These are phyloP conservation scores for Coemansia sp. DNA, from an alignment of 192 early-diverging fungal genomes.

Conservation along the genomic window DNA sequence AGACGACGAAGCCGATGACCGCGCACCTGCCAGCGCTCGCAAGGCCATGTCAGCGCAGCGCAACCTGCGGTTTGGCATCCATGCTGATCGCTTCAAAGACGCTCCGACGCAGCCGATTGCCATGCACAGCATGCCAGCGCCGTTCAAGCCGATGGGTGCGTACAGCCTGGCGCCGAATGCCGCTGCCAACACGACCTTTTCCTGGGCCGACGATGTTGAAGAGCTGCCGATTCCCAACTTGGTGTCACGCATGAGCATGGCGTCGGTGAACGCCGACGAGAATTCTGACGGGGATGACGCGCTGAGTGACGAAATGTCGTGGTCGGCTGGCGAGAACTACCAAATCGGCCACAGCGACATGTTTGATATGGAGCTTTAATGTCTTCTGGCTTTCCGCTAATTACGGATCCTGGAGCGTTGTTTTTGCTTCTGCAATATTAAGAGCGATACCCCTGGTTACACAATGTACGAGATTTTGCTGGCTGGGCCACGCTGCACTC, in stretches of 20 bases:
- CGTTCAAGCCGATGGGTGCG: slow-evolving; percentile 17
- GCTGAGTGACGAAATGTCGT: slow-evolving; percentile 48
- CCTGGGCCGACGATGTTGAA: slow-evolving; percentile 56
- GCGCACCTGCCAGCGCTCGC: not conserved
- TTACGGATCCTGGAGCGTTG: not conserved
- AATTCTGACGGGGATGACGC: slow-evolving; percentile 27
- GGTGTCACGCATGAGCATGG: slow-evolving; percentile 8
- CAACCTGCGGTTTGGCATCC: slow-evolving; percentile 14
- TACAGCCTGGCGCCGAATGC: slow-evolving; percentile 13
- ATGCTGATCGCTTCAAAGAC: not conserved
- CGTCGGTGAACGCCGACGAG: slow-evolving; percentile 3
- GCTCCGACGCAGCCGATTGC: slow-evolving; percentile 8
- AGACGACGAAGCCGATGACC: slow-evolving; percentile 39
- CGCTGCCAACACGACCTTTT: slow-evolving; percentile 28
- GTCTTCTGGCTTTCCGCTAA: too few relatives aligned
- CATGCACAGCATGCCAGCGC: slow-evolving; percentile 42
- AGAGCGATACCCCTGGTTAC: not conserved
- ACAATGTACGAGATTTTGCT: not conserved
- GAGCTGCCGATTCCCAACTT: slow-evolving; percentile 51
- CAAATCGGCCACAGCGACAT: slow-evolving; percentile 22
- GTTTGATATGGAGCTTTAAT: slow-evolving; percentile 49
- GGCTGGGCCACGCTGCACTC: not conserved
- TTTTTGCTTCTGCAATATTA: not conserved
- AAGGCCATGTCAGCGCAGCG: slow-evolving; percentile 1
- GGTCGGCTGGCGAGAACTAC: slow-evolving; percentile 41